A percentile compares a stretch with the other conserved stretches of the same genome.
Evolutionary conservation across 495 filamentous ascomycete species (phyloP).

Genomic region (Podospora sp.): DNA sequence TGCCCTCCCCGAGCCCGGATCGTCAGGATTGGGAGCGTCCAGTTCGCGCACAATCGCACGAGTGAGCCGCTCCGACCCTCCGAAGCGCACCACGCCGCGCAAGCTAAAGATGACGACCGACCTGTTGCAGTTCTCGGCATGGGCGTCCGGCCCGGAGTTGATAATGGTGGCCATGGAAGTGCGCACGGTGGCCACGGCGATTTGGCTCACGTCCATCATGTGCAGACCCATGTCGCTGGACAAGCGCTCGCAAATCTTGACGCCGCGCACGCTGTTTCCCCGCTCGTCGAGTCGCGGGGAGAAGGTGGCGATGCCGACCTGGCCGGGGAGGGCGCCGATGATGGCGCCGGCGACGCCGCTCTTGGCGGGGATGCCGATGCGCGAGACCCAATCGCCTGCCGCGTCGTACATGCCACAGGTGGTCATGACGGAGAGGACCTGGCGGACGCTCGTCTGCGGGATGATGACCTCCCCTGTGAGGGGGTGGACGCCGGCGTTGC

Average conservation of each 20-base stretch:
- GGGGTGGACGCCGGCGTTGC: slow-evolving; percentile 12
- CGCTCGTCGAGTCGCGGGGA: background rate
- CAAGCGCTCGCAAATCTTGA: background rate
- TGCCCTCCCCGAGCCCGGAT: background rate
- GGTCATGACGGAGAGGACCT: slow-evolving; percentile 11
- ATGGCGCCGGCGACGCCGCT: slow-evolving; percentile 12
- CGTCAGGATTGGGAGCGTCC: background rate
- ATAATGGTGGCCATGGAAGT: slow-evolving; percentile 6
- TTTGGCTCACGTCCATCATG: slow-evolving; percentile 14
- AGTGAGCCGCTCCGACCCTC: background rate
- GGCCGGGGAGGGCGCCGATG: slow-evolving; percentile 3
- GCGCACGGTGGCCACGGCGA: slow-evolving; percentile 1
- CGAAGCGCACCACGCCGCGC: slow-evolving; percentile 2
- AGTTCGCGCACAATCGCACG: slow-evolving; percentile 5
- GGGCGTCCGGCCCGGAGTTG: background rate
- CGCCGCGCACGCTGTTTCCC: slow-evolving; percentile 10
- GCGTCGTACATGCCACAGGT: slow-evolving; percentile 13
- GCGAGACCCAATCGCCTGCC: slow-evolving; percentile 3
- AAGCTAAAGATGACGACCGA: slow-evolving; percentile 5
- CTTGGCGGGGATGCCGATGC: slow-evolving; percentile 12
- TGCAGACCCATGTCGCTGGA: slow-evolving; percentile 10
- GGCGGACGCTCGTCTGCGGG: slow-evolving; percentile 12
- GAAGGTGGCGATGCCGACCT: slow-evolving; percentile 8
- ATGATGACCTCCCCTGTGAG: slow-evolving; percentile 1
- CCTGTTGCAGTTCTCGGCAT: background rate